These are phyloP conservation scores for Monilinia polystroma DNA, from an alignment of 2,329 filamentous ascomycete species.

Conservation along the genomic window DNA sequence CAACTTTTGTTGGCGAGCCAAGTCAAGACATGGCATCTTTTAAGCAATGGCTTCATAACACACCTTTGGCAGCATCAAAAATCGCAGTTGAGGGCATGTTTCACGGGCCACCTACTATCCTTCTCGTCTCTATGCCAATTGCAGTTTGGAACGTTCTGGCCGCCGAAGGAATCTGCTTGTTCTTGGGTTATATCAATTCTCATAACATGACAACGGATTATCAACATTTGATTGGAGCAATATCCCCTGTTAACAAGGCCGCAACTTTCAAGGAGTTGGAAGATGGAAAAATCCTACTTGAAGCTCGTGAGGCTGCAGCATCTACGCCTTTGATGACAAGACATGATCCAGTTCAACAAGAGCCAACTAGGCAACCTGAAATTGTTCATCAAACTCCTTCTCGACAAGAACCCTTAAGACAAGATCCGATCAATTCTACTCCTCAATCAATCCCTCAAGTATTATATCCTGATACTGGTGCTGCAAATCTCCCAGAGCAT, in stretches of 20 bases:
- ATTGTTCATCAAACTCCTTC: slow-evolving; percentile 26
- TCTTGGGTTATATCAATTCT: slow-evolving; percentile 63
- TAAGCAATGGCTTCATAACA: slow-evolving; percentile 63
- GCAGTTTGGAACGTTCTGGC: slow-evolving; percentile 63
- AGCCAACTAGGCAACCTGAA: slow-evolving; percentile 21
- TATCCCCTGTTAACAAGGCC: slow-evolving; percentile 42
- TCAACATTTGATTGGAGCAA: slow-evolving; percentile 54
- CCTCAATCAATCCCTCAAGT: slow-evolving; percentile 34
- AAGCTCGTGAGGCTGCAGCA: slow-evolving; percentile 40
- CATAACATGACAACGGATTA: slow-evolving; percentile 67
- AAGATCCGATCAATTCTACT: slow-evolving; percentile 35
- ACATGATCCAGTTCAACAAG: slow-evolving; percentile 43
- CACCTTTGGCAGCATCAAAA: slow-evolving; percentile 55
- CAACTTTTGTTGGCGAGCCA: slow-evolving; percentile 64
- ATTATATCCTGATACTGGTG: slow-evolving; percentile 34
- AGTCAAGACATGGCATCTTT: slow-evolving; percentile 66
- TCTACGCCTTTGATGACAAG: slow-evolving; percentile 42
- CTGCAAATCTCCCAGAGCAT: slow-evolving; percentile 37
- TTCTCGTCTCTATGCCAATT: slow-evolving; percentile 65
- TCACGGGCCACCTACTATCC: slow-evolving; percentile 63
- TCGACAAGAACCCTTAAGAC: slow-evolving; percentile 31
- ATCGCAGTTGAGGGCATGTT: slow-evolving; percentile 68
- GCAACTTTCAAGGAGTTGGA: slow-evolving; percentile 55
- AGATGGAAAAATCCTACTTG: slow-evolving; percentile 56
- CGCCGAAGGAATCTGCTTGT: slow-evolving; percentile 66